Percentiles rank a stretch among this genome's conserved stretches.
These are phyloP conservation scores for Marsdenia floribunda DNA, from an alignment of 257 asterid genomes.

Conservation along the genomic window DNA sequence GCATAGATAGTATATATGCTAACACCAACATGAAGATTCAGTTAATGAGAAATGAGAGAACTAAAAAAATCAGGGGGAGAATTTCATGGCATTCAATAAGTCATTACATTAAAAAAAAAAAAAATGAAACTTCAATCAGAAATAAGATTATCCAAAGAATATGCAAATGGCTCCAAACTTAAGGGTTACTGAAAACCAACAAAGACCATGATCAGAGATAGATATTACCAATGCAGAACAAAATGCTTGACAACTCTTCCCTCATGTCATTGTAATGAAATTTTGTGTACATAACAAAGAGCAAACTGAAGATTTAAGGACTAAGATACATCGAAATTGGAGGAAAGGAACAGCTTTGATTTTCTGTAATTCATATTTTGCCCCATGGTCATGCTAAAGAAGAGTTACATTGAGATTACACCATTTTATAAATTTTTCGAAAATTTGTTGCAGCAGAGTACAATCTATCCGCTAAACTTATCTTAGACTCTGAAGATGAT, in stretches of 20 bases:
- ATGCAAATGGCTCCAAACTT: neutral
- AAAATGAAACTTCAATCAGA: neutral
- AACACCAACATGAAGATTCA: conserved; percentile 1
- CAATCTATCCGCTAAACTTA: neutral
- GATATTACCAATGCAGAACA: neutral
- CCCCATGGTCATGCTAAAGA: neutral
- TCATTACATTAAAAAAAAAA: neutral
- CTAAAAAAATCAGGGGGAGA: neutral
- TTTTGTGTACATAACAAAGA: neutral
- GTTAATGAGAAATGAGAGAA: neutral
- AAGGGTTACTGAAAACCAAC: neutral
- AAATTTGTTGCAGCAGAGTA: neutral
- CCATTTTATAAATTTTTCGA: neutral
- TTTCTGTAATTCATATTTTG: neutral
- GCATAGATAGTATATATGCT: neutral
- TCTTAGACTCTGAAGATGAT: neutral
- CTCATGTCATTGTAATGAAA: neutral
- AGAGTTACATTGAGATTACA: neutral
- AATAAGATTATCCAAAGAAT: neutral
- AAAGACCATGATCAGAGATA: neutral
- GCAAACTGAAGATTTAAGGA: neutral
- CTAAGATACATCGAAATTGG: neutral
- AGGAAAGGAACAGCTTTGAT: neutral
- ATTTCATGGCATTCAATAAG: neutral
- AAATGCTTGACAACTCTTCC: neutral